Evolutionary conservation across 257 asterid species (phyloP).

Genomic region (Penstemon davidsonii): DNA sequence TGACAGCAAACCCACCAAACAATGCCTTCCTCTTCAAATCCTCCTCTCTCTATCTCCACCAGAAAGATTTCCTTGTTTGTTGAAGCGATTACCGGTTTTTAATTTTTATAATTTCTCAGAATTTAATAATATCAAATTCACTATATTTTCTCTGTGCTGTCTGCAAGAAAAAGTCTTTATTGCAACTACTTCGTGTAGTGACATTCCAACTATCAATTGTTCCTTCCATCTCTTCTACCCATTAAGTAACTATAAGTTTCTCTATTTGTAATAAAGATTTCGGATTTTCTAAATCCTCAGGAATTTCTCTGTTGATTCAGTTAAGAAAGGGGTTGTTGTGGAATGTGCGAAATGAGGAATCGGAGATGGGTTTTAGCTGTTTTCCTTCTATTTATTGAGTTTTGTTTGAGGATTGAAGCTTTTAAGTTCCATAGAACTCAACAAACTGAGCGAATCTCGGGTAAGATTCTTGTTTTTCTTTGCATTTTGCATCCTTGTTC

Average conservation of each 20-base stretch:
- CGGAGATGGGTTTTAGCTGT: constrained; percentile 25
- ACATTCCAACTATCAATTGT: constrained; percentile 30
- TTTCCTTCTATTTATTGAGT: constrained; percentile 19
- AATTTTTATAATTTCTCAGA: not conserved
- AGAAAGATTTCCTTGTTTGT: not conserved
- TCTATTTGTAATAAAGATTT: not conserved
- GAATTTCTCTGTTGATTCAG: constrained; percentile 13
- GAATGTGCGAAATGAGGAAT: constrained; percentile 29
- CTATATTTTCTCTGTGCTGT: not conserved
- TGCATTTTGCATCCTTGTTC: not conserved
- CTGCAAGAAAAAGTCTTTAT: constrained; percentile 9
- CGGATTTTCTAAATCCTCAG: constrained; percentile 21
- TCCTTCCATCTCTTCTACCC: constrained; percentile 14
- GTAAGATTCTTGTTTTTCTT: constrained; percentile 26
- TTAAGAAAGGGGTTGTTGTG: constrained; percentile 13
- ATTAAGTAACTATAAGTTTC: constrained; percentile 5
- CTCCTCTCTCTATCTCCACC: not conserved
- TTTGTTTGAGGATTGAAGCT: constrained; percentile 33
- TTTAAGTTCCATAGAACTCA: constrained; percentile 41
- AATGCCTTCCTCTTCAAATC: not conserved
- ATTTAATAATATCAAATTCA: not conserved
- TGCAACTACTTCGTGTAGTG: constrained; percentile 24
- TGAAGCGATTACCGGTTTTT: not conserved
- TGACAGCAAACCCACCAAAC: not conserved
- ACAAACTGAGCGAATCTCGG: constrained; percentile 47